phyloP scores from a whole-genome alignment of 1,284 basidiomycete genomes.

The Cryptococcus jaspeensis region DNA sequence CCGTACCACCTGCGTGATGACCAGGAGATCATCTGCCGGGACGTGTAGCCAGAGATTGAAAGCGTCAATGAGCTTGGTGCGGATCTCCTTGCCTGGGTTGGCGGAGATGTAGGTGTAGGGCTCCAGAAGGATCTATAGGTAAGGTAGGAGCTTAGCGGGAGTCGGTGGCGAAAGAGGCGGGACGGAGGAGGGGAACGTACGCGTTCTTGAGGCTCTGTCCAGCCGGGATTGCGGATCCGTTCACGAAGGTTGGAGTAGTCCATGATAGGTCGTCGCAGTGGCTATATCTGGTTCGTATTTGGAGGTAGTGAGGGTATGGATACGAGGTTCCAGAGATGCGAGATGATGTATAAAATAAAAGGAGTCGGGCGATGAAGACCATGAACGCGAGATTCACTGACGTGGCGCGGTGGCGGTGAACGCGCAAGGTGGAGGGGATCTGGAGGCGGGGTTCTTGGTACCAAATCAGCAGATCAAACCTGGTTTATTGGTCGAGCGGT shows the following conservation, averaged over 20 bases:
- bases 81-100: slow-evolving; percentile 90
- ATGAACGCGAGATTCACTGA: too few relatives aligned
- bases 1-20: slow-evolving; percentile 77
- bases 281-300: too few relatives aligned
- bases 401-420: too few relatives aligned
- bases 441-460: too few relatives aligned
- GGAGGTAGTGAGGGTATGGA: too few relatives aligned
- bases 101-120: slow-evolving; percentile 84
- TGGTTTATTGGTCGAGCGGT: too few relatives aligned
- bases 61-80: slow-evolving; percentile 82
- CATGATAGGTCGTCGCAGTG: slow-evolving; percentile 11
- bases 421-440: too few relatives aligned
- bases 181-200: slow-evolving; percentile 25
- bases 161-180: neutral
- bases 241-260: slow-evolving; percentile 38
- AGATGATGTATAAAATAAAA: too few relatives aligned
- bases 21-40: slow-evolving; percentile 64
- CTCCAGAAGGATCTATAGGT: slow-evolving; percentile 68
- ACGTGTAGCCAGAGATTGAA: slow-evolving; percentile 94
- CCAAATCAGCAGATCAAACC: too few relatives aligned
- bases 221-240: slow-evolving; percentile 28
- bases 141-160: neutral
- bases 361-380: too few relatives aligned
- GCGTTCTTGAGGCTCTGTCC: slow-evolving; percentile 49
- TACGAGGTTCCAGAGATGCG: too few relatives aligned